These are phyloP conservation scores for Rhodotorula kratochvilovae DNA, from an alignment of 768 basidiomycete genomes.

Conservation along the genomic window DNA sequence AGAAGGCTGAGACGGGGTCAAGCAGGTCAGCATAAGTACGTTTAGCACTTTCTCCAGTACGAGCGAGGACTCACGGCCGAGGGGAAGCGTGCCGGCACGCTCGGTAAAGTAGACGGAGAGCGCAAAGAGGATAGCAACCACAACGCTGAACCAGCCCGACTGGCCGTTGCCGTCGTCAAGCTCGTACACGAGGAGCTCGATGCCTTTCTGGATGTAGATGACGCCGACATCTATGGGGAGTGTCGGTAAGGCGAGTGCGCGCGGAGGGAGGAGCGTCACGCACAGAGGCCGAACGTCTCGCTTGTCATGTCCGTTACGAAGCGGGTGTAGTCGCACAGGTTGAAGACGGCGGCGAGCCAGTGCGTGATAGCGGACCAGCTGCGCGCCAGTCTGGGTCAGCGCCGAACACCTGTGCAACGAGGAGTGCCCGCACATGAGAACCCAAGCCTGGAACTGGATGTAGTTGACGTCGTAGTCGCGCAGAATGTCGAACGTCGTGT, in stretches of 20 bases:
- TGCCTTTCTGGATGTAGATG: slow-evolving; percentile 44
- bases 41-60: no score
- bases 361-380: slow-evolving; percentile 47
- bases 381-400: background rate
- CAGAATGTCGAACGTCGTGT: slow-evolving; percentile 45
- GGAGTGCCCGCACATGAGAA: slow-evolving; percentile 32
- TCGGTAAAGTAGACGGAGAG: slow-evolving; percentile 43
- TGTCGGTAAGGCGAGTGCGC: background rate
- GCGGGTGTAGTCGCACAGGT: slow-evolving; percentile 43
- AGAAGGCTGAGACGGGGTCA: slow-evolving; percentile 31
- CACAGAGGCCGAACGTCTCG: slow-evolving; percentile 41
- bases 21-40: background rate
- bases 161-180: slow-evolving; percentile 29
- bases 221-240: slow-evolving; percentile 36
- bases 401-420: background rate
- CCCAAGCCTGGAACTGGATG: slow-evolving; percentile 45
- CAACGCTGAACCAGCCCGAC: slow-evolving; percentile 43
- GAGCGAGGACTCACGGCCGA: slow-evolving; percentile 33
- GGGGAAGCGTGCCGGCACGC: slow-evolving; percentile 30
- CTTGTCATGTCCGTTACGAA: slow-evolving; percentile 46
- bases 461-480: slow-evolving; percentile 38
- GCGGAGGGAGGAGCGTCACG: background rate
- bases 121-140: slow-evolving; percentile 44
- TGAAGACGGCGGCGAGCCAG: slow-evolving; percentile 42
- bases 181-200: slow-evolving; percentile 43